Evolutionary conservation across 2,329 filamentous ascomycete genomes (phyloP).

Genomic region (Pestalotiopsis sp.): DNA sequence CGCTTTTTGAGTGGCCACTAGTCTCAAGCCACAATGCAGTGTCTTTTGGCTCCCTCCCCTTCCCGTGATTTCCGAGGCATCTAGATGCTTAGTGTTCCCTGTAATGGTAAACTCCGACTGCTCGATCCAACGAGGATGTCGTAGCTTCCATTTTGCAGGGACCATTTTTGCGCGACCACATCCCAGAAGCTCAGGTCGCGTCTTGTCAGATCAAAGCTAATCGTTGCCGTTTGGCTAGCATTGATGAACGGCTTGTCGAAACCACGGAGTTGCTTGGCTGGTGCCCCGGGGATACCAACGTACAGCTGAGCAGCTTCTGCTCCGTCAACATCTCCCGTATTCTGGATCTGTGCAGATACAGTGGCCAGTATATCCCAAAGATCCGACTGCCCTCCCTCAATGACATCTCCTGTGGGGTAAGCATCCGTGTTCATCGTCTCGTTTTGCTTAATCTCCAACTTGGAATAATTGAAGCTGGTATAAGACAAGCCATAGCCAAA

Average conservation of each 20-base stretch:
- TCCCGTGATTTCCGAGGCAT: background rate
- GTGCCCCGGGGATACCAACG: constrained; percentile 44
- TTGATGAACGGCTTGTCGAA: constrained; percentile 61
- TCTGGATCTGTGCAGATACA: constrained; percentile 39
- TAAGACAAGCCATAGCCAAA: constrained; percentile 60
- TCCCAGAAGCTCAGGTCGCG: constrained; percentile 70
- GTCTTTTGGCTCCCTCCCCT: background rate
- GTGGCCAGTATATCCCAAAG: constrained; percentile 47
- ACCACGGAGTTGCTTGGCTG: constrained; percentile 61
- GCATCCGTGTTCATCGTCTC: constrained; percentile 26
- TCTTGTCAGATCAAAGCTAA: constrained; percentile 56
- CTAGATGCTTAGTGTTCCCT: constrained; percentile 37
- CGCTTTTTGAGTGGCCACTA: background rate
- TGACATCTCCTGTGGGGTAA: constrained; percentile 39
- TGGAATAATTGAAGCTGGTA: constrained; percentile 50
- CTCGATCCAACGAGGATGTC: constrained; percentile 46
- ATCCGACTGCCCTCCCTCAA: constrained; percentile 44
- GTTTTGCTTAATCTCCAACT: constrained; percentile 36
- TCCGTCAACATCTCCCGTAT: constrained; percentile 41
- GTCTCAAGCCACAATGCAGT: background rate
- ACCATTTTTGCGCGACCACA: constrained; percentile 60
- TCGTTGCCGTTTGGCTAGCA: constrained; percentile 40
- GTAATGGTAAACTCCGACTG: constrained; percentile 44
- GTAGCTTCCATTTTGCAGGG: constrained; percentile 45
- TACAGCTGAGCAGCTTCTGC: constrained; percentile 52